Percentiles rank a stretch among this genome's conserved stretches.
Evolutionary conservation across 345 rosid genomes (phyloP).

Genomic region (Camelina hispida): DNA sequence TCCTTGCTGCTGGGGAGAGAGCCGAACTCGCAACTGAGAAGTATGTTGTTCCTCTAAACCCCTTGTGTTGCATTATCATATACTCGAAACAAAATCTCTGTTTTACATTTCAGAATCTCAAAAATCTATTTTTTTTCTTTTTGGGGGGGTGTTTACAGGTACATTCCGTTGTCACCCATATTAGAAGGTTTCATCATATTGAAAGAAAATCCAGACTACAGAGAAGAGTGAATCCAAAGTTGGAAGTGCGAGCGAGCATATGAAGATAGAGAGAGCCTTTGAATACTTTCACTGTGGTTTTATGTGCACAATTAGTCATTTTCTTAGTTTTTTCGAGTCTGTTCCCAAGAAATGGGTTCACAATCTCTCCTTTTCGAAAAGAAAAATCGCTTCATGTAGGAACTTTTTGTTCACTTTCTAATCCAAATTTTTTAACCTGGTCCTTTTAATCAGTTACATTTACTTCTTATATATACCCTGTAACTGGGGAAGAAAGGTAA

Average conservation of each 20-base stretch:
- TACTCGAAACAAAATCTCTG: not conserved
- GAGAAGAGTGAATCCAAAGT: constrained; percentile 55
- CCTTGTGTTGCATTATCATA: not conserved
- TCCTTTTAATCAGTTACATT: not conserved
- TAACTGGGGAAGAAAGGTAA: no score
- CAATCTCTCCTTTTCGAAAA: not conserved
- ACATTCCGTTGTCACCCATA: constrained; percentile 84
- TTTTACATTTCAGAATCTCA: constrained; percentile 11
- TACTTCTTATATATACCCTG: not conserved
- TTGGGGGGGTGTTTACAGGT: constrained; percentile 49
- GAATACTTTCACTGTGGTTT: constrained; percentile 7
- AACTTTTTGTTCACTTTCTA: constrained; percentile 26
- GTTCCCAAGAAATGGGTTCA: constrained; percentile 5
- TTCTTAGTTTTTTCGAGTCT: constrained; percentile 15
- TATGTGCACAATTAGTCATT: constrained; percentile 11
- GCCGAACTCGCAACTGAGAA: constrained; percentile 96
- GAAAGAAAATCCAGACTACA: constrained; percentile 81
- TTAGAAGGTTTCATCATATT: constrained; percentile 92
- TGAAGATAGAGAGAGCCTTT: constrained; percentile 5
- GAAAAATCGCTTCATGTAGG: not conserved
- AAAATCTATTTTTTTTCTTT: not conserved
- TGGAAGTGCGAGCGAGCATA: not conserved
- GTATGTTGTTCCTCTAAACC: constrained; percentile 48
- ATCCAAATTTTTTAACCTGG: not conserved
- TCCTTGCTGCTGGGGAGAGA: constrained; percentile 92